Base-by-base conservation (phyloP, 1,284 basidiomycete genomes). In the Meripilus lineatus region DNA sequence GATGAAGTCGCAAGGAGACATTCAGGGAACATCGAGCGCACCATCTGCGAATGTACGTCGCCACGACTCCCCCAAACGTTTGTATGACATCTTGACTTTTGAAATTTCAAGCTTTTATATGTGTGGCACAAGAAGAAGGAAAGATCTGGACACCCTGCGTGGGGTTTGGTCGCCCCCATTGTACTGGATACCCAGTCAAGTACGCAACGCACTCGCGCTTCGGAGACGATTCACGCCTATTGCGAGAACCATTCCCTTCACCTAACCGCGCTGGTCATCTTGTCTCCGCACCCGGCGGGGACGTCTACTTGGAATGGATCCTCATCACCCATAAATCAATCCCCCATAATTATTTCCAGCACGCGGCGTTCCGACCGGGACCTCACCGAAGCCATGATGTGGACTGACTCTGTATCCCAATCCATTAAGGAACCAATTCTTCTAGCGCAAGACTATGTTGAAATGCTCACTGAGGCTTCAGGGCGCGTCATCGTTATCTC, bases 51-150 rank as follows among this genome's bases (percentile, higher is more conserved):
- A 59, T 21, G 35, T 44, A 38, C 24, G 38, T 50, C 32, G 14
- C 41, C 17, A 25, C 25, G 32, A 30, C 21, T 40, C 42, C 41
- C 5, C 38, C 20, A 42, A 15, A 13, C 28, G 44, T 33, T 33
- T 33, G 25, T 30, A 39, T 42, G 32, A 35, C 38, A 28, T 21
- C 26, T 35, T 30, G 36, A 3, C 35, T 23, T n/a, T 39, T 17
- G 17, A 17, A 18, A 3, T 21, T 18, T 5, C 15, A 46, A 64
- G 63, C 58, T 66, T 40, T 55, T 64, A 18, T 61, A 64, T 48
- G 57, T 54, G 33, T 66, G 63, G 63, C 63, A 65, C 50, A 56
- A 58, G 45, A 55, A 52, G 49, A 64, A 62, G 35, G 61, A 62
- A 46, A 47, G 53, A 41, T 58, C 58, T 15, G 51, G 52, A 37